Evolutionary conservation across 805 yeast species (phyloP).

Genomic region (Starmerella roubikii): DNA sequence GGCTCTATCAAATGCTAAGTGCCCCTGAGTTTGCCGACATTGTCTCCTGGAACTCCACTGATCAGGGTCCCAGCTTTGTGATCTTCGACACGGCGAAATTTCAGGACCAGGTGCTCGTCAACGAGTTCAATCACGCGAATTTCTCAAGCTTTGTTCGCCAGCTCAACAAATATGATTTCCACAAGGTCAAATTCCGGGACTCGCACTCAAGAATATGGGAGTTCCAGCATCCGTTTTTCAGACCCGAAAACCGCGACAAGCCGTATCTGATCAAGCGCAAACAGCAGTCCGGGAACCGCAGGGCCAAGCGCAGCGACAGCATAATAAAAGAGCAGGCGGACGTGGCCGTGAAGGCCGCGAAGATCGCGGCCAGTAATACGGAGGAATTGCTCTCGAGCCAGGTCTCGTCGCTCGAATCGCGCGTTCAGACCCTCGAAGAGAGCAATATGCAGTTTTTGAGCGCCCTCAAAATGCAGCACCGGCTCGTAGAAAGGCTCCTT

Average conservation of each 20-base stretch:
- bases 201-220: conserved; percentile 47
- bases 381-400: conserved; percentile 10
- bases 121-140: conserved; percentile 87
- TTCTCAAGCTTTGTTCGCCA: conserved; percentile 93
- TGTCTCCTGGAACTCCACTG: conserved; percentile 62
- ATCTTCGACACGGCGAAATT: conserved; percentile 44
- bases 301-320: conserved; percentile 9
- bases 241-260: conserved; percentile 58
- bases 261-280: conserved; percentile 80
- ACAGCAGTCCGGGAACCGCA: conserved; percentile 14
- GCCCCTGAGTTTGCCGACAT: conserved; percentile 59
- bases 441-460: conserved; percentile 13
- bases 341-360: conserved; percentile 20
- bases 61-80: conserved; percentile 71
- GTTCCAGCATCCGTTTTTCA: conserved; percentile 82
- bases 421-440: conserved; percentile 12
- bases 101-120: conserved; percentile 48
- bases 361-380: conserved; percentile 17
- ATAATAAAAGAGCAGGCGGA: conserved; percentile 7
- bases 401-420: conserved; percentile 10
- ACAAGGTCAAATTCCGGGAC: conserved; percentile 62
- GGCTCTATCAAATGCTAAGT: conserved; percentile 63
- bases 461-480: conserved; percentile 17
- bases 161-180: conserved; percentile 92
- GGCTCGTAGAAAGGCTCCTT: conserved; percentile 14